A percentile compares a stretch with the other conserved stretches of the same genome.
phyloP scores from a whole-genome alignment of 1,139 yeast genomes.

The Kurtzmaniella natalensis region DNA sequence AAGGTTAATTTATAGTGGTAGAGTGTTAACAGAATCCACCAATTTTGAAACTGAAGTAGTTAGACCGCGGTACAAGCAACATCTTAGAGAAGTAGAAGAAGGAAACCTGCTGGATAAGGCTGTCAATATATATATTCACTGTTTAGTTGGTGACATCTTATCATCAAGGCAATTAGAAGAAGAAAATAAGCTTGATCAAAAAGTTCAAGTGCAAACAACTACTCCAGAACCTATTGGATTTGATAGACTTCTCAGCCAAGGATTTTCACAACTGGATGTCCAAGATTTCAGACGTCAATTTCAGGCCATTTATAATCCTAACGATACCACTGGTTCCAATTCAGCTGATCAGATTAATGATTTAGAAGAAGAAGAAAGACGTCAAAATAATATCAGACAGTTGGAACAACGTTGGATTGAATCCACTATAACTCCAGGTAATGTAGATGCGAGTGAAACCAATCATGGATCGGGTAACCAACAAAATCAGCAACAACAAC shows the following conservation, averaged over 20 bases:
- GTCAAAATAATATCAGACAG: conserved; percentile 45
- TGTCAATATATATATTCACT: conserved; percentile 58
- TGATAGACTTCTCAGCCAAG: conserved; percentile 77
- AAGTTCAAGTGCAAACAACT: conserved; percentile 47
- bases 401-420: conserved; percentile 92
- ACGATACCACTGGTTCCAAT: conserved; percentile 9
- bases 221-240: conserved; percentile 78
- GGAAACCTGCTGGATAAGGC: conserved; percentile 10
- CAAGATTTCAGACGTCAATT: conserved; percentile 71
- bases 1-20: conserved; percentile 70
- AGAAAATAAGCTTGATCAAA: conserved; percentile 59
- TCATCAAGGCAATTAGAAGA: conserved; percentile 53
- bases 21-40: conserved; percentile 58
- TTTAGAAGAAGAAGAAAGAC: conserved; percentile 38
- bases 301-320: conserved; percentile 49
- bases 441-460: conserved; percentile 12
- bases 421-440: conserved; percentile 48
- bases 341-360: conserved; percentile 28
- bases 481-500: conserved; percentile 3
- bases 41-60: conserved; percentile 50
- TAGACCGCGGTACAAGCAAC: conserved; percentile 21
- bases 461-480: conserved; percentile 2
- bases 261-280: conserved; percentile 76
- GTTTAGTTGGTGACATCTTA: conserved; percentile 73
- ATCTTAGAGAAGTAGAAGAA: conserved; percentile 6